Evolutionary conservation across 352 stramenopile genomes (phyloP), one percentile per base, ranked within the genome.

Genomic region (Phytophthora nicotianae): DNA sequence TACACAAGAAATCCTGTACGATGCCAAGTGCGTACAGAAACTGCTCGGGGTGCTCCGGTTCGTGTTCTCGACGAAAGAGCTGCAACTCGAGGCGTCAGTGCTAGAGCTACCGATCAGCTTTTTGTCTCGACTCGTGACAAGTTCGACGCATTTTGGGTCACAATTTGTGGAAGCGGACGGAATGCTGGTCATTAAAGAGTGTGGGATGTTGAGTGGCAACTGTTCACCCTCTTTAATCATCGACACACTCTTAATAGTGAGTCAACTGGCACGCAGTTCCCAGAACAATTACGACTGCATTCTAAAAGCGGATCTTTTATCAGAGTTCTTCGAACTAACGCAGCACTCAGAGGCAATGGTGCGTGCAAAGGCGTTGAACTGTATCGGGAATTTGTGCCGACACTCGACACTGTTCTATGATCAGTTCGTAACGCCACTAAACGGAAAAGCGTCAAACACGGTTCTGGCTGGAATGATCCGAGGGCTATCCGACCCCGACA

Each of bases 351-450:
- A 95, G 51, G 60, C 86, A 3, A 88, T 89, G 70, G 84, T 98
- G 2, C 77, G 91, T 5, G 81, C 90, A 9, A 97, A 97, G 62
- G 69, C 79, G 1, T 89, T 96, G 48, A 97, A 98, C 54, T 95
- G 95, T 48, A 77, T 98, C 33, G 94, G 94, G 7, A 98, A 98
- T 43, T 75, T 98, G 14, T 98, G 91, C 50, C 81, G 89, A 10
- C 90, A 98, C 68, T 97, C 88, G n/a, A 87, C 79, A 5, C 61
- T 83, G 14, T 98, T 98, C 51, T 98, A 98, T 53, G 62, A 70
- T 3, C 73, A 83, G 10, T 83, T 98, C 9, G 58, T 64, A 13
- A 49, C 50, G 3, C 63, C 63, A 27, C 35, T 66, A 16, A 38
- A 53, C 43, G 54, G 58, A 2, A 50, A 41, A 42, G 40, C 49